These are phyloP conservation scores for Curvularia lunata DNA, from an alignment of 2,329 filamentous ascomycete species.

Conservation along the genomic window DNA sequence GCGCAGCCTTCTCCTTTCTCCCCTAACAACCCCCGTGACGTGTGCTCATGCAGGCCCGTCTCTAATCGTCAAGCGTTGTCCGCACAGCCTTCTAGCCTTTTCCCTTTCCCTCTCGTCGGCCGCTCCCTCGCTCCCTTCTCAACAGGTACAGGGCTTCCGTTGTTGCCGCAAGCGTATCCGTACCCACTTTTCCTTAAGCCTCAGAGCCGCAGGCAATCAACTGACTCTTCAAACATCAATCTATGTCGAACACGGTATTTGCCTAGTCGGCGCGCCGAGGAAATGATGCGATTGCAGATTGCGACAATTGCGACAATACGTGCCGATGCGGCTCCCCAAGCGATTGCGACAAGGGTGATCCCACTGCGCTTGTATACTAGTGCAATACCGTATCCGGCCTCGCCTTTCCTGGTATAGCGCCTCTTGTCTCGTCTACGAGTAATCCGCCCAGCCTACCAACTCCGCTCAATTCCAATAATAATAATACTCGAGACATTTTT, in stretches of 20 bases:
- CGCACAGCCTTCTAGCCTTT: background rate
- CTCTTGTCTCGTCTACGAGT: background rate
- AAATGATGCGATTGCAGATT: background rate
- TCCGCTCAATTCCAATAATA: background rate
- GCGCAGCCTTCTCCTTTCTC: background rate
- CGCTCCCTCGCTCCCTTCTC: background rate
- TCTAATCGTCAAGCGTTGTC: background rate
- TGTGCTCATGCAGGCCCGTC: slow-evolving; percentile 4
- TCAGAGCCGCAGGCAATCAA: background rate
- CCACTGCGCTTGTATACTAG: background rate
- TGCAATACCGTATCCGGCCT: background rate
- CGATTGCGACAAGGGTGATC: background rate
- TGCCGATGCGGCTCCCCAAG: background rate
- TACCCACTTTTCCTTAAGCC: background rate
- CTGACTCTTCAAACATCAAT: background rate
- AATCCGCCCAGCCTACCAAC: background rate
- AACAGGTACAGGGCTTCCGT: background rate
- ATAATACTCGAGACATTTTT: background rate
- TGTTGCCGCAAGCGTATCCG: background rate
- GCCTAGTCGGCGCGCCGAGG: background rate
- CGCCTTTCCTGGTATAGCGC: background rate
- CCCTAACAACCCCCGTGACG: background rate
- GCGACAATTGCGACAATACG: background rate
- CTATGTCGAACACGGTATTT: background rate
- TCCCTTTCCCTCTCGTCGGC: background rate